Conservation (phyloP, 306 rosid genomes). For the Astragalus glycyphyllos region DNA sequence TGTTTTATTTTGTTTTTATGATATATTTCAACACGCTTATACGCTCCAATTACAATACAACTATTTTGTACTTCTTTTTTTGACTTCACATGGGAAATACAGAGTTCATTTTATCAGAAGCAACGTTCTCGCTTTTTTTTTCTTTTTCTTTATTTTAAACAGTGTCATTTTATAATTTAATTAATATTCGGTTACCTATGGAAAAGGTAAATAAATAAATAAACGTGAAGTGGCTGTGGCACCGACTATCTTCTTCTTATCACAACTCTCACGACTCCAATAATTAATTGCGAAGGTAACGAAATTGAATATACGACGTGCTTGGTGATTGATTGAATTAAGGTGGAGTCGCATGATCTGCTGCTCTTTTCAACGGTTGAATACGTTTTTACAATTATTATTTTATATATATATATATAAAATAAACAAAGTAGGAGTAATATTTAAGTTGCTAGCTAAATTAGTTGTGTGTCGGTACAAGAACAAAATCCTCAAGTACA, state of each 20-base stretch:
- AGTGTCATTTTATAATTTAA: slow-evolving; percentile 2
- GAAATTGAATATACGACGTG: slow-evolving; percentile 37
- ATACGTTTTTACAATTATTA: neutral
- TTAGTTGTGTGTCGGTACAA: slow-evolving; percentile 45
- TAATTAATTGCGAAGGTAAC: slow-evolving; percentile 22
- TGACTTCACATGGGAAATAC: slow-evolving; percentile 42
- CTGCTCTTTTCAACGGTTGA: neutral
- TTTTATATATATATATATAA: neutral
- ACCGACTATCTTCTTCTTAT: slow-evolving; percentile 45
- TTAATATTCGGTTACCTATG: neutral
- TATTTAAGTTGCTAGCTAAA: slow-evolving; percentile 19
- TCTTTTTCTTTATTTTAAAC: neutral
- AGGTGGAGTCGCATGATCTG: slow-evolving; percentile 34
- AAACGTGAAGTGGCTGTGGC: slow-evolving; percentile 13
- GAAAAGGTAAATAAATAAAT: neutral
- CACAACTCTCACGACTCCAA: neutral
- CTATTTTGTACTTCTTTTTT: slow-evolving; percentile 26
- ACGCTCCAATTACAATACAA: slow-evolving; percentile 38
- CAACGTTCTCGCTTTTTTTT: slow-evolving; percentile 34
- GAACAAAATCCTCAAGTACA: slow-evolving; percentile 39
- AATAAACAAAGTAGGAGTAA: no score
- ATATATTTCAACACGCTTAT: slow-evolving; percentile 49
- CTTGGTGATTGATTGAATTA: slow-evolving; percentile 34
- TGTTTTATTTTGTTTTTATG: no score
- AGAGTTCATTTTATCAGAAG: slow-evolving; percentile 33